Base-by-base conservation (phyloP, 2,329 filamentous ascomycete genomes). In the Pestalotiopsis sp. region DNA sequence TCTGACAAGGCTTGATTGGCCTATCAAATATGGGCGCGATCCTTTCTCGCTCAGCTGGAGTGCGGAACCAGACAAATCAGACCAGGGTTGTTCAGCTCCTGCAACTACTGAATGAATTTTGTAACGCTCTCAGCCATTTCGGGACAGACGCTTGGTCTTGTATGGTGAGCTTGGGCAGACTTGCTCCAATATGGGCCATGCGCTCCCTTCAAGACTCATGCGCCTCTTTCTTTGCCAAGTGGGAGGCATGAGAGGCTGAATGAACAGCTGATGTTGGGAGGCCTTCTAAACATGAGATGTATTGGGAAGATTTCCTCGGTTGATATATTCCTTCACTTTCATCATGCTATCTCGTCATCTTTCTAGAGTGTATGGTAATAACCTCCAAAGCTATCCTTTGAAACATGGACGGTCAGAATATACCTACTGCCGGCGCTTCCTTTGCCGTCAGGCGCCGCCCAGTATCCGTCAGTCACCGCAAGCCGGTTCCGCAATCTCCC, bases 51-150 rank as follows among this genome's bases (percentile, higher is more conserved):
- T 39, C 17, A 31, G 20, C 23, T 59, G 57, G 23, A 4, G 27
- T 17, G 59, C 31, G 25, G 25, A 36, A 61, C 14, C 13, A 36
- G 59, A 20, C 59, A 31, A n/a, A 61, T 17, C 4, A 36, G 59
- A 39, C 59, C 25, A n/a, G 59, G 59, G 59, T 38, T 36, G 13
- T 61, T 61, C 59, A 61, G 59, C 59, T 61, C 59, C 36, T 61
- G 59, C 59, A 61, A 11, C 59, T 61, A 61, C 17, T 11, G 27
- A 61, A 39, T n/a, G 27, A n/a, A 25, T 59, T n/a, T 59, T 31
- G 57, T 31, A 25, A 25, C 57, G 25, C 20, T 17, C 27, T 12
- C 36, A n/a, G 36, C 59, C 59, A 39, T 61, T 61, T 20, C 13
- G 25, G 59, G 3, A 61, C 41, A 20, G 38, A 61, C 14, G 14